Percentiles rank a stretch among this genome's conserved stretches.
phyloP scores from a whole-genome alignment of 1,284 basidiomycete genomes.

The Moesziomyces globuligerus region DNA sequence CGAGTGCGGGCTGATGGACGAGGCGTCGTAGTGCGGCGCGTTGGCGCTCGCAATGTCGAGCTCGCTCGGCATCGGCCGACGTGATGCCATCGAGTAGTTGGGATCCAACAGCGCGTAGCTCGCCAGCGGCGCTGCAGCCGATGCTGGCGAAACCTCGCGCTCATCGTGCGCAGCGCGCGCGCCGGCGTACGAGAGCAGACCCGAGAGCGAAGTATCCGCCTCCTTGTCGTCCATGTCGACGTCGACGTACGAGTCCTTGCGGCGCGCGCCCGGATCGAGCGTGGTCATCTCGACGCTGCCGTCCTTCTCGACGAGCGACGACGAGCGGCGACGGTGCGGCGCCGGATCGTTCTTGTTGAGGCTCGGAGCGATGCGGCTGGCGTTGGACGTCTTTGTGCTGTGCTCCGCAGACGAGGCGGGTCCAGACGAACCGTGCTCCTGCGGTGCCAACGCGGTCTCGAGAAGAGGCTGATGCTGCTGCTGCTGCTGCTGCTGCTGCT shows the following conservation, averaged over 20 bases:
- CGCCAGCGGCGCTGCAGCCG: constrained; percentile 5
- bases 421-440: constrained; percentile 8
- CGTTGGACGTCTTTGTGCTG: constrained; percentile 19
- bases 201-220: constrained; percentile 16
- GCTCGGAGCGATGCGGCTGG: constrained; percentile 17
- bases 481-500: no score
- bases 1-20: constrained; percentile 24
- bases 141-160: background rate
- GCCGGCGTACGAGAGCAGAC: constrained; percentile 12
- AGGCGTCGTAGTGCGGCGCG: constrained; percentile 9
- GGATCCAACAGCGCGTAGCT: constrained; percentile 28
- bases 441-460: constrained; percentile 1
- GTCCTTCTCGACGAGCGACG: constrained; percentile 33
- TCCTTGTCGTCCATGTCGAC: background rate
- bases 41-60: constrained; percentile 32
- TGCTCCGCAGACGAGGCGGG: constrained; percentile 25
- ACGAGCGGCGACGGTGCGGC: constrained; percentile 19
- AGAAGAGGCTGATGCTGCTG: background rate
- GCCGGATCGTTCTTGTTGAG: constrained; percentile 42
- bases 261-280: constrained; percentile 8
- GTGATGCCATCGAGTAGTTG: constrained; percentile 33
- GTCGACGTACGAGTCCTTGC: constrained; percentile 4
- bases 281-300: constrained; percentile 29
- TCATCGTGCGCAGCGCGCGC: background rate
- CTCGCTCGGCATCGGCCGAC: constrained; percentile 12